Percentiles rank a stretch among this genome's conserved stretches.
Conservation (phyloP, 768 basidiomycete species). For the Boletus subcaerulescens region DNA sequence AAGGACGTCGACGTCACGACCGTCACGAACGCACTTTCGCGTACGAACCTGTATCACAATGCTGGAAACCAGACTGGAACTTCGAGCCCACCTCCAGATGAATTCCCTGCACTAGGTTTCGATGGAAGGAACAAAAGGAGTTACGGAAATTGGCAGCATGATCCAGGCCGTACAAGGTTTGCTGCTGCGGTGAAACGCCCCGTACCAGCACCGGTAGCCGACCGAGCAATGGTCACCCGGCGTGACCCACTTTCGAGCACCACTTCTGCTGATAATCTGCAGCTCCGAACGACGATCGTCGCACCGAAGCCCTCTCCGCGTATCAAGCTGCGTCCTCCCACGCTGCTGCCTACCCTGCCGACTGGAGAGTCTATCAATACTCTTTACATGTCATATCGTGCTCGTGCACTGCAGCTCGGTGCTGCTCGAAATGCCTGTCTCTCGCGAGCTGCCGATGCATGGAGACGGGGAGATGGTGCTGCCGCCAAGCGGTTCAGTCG, state of each 20-base stretch:
- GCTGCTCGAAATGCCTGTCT: constrained; percentile 92
- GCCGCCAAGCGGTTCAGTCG: constrained; percentile 92
- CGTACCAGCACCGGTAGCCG: constrained; percentile 30
- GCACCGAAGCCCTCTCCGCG: constrained; percentile 83
- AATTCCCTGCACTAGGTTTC: constrained; percentile 69
- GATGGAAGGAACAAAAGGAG: constrained; percentile 46
- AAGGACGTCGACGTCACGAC: constrained; percentile 78
- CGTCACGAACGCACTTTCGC: constrained; percentile 64
- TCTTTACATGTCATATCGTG: constrained; percentile 87
- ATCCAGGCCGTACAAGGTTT: constrained; percentile 88
- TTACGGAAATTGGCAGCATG: constrained; percentile 49
- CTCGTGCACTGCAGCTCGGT: constrained; percentile 86
- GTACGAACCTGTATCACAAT: constrained; percentile 54
- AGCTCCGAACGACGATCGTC: constrained; percentile 66
- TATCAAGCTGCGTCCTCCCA: constrained; percentile 77
- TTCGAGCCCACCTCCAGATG: constrained; percentile 40
- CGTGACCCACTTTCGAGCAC: constrained; percentile 53
- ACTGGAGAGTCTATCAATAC: constrained; percentile 79
- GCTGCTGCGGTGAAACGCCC: constrained; percentile 84
- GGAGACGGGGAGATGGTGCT: constrained; percentile 93
- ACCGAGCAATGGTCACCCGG: constrained; percentile 46
- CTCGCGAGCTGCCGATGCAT: constrained; percentile 93
- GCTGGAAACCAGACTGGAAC: constrained; percentile 37
- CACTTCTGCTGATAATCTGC: constrained; percentile 54
- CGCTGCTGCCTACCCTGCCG: constrained; percentile 81